A percentile compares a stretch with the other conserved stretches of the same genome.
Evolutionary conservation across 192 early-diverging fungal species (phyloP).

Genomic region (Powellomyces hirtus): DNA sequence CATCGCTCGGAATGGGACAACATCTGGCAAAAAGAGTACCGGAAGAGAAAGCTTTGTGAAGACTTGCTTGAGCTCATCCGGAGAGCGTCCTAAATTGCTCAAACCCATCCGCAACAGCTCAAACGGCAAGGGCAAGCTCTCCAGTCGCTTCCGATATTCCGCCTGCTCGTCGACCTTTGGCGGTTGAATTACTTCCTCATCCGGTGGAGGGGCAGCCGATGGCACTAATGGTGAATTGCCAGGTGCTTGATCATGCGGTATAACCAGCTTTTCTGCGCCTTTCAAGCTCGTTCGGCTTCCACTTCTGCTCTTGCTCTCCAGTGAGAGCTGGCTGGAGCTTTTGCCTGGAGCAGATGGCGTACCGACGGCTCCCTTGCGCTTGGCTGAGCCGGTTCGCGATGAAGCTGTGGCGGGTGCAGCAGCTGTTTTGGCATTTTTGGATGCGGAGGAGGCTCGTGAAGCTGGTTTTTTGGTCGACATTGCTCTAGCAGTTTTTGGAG

Average conservation of each 20-base stretch:
- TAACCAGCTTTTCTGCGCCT: neutral
- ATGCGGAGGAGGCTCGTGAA: conserved; percentile 2
- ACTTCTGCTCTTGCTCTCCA: neutral
- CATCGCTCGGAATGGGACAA: neutral
- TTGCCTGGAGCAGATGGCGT: neutral
- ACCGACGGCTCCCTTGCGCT: neutral
- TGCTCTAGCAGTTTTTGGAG: no score
- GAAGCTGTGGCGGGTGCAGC: neutral
- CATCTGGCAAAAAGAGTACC: conserved; percentile 16
- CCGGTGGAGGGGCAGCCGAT: neutral
- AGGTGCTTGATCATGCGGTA: no score
- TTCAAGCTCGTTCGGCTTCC: neutral
- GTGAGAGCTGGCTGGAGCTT: neutral
- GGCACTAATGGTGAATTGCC: neutral
- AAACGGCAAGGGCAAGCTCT: conserved; percentile 17
- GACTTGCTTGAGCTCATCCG: conserved; percentile 38
- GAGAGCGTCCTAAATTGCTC: conserved; percentile 31
- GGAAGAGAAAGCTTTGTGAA: conserved; percentile 46
- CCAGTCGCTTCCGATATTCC: conserved; percentile 7
- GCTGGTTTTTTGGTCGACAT: conserved; percentile 7
- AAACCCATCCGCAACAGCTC: conserved; percentile 39
- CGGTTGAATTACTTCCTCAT: neutral
- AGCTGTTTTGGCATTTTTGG: neutral
- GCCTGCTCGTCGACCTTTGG: conserved; percentile 17
- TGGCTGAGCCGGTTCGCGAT: neutral